Evolutionary conservation across 2,329 filamentous ascomycete genomes (phyloP).

Genomic region (Didymella lethalis): DNA sequence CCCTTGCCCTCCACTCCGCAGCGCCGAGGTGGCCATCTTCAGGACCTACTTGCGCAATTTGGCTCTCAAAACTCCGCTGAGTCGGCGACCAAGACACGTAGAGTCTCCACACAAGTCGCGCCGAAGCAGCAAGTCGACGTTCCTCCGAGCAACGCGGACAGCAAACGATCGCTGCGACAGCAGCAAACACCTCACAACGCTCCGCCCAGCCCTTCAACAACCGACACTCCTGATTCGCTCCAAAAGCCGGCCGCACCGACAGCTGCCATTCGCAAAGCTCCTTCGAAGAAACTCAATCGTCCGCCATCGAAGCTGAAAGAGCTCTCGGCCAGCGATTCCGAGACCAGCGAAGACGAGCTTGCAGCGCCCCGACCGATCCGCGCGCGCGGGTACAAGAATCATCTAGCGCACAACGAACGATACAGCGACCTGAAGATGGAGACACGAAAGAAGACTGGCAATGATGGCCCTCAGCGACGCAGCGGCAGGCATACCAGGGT

Average conservation of each 20-base stretch:
- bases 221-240: not conserved
- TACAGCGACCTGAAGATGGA: slow-evolving; percentile 47
- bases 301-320: not conserved
- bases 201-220: slow-evolving; percentile 15
- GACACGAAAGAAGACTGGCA: slow-evolving; percentile 29
- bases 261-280: not conserved
- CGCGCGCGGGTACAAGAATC: slow-evolving; percentile 23
- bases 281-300: not conserved
- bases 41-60: slow-evolving; percentile 43
- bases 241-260: not conserved
- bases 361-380: slow-evolving; percentile 25
- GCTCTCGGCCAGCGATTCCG: slow-evolving; percentile 1
- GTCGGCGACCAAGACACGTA: slow-evolving; percentile 43
- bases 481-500: slow-evolving; percentile 37
- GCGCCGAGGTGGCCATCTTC: slow-evolving; percentile 31
- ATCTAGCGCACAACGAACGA: slow-evolving; percentile 16
- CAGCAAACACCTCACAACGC: slow-evolving; percentile 15
- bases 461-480: slow-evolving; percentile 33
- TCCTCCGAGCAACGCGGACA: not conserved
- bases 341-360: slow-evolving; percentile 39
- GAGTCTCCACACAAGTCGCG: slow-evolving; percentile 22
- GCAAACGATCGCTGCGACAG: slow-evolving; percentile 25
- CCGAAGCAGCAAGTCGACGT: slow-evolving; percentile 5
- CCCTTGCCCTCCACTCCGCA: slow-evolving; percentile 38
- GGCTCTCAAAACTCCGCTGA: slow-evolving; percentile 40